Conservation (phyloP, 2,329 filamentous ascomycete species). For the Macrophomina pseudophaseolina region DNA sequence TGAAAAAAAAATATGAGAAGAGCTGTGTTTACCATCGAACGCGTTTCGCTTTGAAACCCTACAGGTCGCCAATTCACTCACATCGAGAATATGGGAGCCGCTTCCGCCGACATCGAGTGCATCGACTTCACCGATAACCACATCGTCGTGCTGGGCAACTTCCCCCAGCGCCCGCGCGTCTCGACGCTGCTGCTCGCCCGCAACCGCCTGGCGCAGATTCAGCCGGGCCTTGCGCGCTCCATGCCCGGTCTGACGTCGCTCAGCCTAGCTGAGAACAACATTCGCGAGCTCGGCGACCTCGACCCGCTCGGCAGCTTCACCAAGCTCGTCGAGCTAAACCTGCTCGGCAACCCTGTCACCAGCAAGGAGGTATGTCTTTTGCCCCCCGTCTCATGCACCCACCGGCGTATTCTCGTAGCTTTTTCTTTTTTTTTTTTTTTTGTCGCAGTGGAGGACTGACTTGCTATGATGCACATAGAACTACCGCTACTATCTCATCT, state of each 20-base stretch:
- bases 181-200: conserved; percentile 86
- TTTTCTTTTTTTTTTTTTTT: too few species aligned
- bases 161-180: conserved; percentile 87
- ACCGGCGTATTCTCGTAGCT: too few species aligned
- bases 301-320: conserved; percentile 75
- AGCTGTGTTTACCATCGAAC: conserved; percentile 77
- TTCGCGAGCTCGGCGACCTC: conserved; percentile 84
- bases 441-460: too few species aligned
- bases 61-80: conserved; percentile 96
- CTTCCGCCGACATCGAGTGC: conserved; percentile 79
- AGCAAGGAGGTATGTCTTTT: conserved; percentile 78
- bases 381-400: neutral
- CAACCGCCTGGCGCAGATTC: conserved; percentile 84
- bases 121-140: conserved; percentile 99
- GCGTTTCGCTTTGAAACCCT: conserved; percentile 50
- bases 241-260: conserved; percentile 83
- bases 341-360: conserved; percentile 87
- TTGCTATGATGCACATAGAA: conserved; percentile 43
- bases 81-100: conserved; percentile 97
- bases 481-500: conserved; percentile 91
- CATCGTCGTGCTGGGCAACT: conserved; percentile 86
- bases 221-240: conserved; percentile 72
- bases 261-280: conserved; percentile 80
- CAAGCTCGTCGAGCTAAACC: conserved; percentile 76
- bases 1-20: conserved; percentile 49